These are phyloP conservation scores for Pichia eremophila DNA, from an alignment of 805 yeast genomes.

Conservation along the genomic window DNA sequence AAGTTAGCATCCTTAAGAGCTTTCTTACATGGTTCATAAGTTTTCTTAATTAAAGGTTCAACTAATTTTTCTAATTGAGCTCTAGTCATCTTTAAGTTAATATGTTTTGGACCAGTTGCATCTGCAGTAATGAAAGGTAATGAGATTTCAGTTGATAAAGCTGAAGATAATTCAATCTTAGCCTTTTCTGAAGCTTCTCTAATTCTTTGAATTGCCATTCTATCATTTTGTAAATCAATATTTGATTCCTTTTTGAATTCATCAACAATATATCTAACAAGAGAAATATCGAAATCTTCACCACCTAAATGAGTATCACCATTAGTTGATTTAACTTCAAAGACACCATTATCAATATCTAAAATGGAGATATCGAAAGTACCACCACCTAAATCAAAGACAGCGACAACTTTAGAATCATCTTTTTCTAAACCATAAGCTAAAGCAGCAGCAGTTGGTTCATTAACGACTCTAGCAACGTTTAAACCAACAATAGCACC, in stretches of 20 bases:
- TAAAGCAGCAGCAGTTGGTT: slow-evolving; percentile 89
- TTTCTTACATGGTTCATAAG: slow-evolving; percentile 64
- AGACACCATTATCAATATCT: slow-evolving; percentile 96
- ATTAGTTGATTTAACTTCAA: slow-evolving; percentile 94
- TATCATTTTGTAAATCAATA: slow-evolving; percentile 42
- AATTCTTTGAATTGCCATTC: slow-evolving; percentile 60
- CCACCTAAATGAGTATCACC: slow-evolving; percentile 94
- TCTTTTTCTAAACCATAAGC: slow-evolving; percentile 88
- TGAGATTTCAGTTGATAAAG: slow-evolving; percentile 49
- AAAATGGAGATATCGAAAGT: slow-evolving; percentile 94
- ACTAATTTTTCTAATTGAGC: slow-evolving; percentile 61
- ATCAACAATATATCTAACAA: slow-evolving; percentile 67
- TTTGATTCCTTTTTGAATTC: slow-evolving; percentile 47
- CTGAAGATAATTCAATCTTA: slow-evolving; percentile 67
- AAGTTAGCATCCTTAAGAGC: slow-evolving; percentile 70
- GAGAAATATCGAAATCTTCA: slow-evolving; percentile 81
- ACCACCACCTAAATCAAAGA: slow-evolving; percentile 98
- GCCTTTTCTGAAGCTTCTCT: slow-evolving; percentile 73
- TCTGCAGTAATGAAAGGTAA: slow-evolving; percentile 58
- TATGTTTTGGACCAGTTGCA: slow-evolving; percentile 42
- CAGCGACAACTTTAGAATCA: slow-evolving; percentile 61
- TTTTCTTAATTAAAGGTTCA: slow-evolving; percentile 53
- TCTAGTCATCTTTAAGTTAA: slow-evolving; percentile 50
- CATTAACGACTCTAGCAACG: slow-evolving; percentile 82
- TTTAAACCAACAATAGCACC: slow-evolving; percentile 95